Conservation (phyloP, 2,329 filamentous ascomycete genomes). For the Penicillium thymicola region DNA sequence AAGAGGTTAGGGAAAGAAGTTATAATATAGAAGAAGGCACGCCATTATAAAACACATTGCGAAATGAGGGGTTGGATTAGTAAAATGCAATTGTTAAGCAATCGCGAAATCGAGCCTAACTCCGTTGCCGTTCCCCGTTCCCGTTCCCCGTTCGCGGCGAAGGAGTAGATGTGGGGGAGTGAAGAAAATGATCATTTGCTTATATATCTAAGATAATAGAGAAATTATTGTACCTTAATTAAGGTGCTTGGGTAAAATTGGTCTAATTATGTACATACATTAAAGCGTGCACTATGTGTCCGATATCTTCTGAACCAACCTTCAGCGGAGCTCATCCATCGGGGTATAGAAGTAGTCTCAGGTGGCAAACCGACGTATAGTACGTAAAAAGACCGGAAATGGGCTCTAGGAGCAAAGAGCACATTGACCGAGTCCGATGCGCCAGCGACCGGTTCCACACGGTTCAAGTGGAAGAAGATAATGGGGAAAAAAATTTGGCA, state of each 20-base stretch:
- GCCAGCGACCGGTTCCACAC: slow-evolving; percentile 22
- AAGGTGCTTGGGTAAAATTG: slow-evolving; percentile 18
- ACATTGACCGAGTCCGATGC: slow-evolving; percentile 16
- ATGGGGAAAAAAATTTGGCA: slow-evolving; percentile 1
- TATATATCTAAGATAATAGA: not conserved
- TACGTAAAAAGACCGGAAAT: slow-evolving; percentile 22
- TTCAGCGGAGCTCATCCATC: slow-evolving; percentile 7
- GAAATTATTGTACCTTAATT: not conserved
- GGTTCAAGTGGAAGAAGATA: slow-evolving; percentile 11
- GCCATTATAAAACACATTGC: slow-evolving; percentile 17
- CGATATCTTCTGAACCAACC: slow-evolving; percentile 14
- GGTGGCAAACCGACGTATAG: slow-evolving; percentile 11
- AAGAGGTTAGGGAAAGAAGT: slow-evolving; percentile 6
- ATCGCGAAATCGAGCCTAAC: slow-evolving; percentile 14
- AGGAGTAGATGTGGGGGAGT: slow-evolving; percentile 13
- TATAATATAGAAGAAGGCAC: slow-evolving; percentile 4
- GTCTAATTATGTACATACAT: slow-evolving; percentile 33
- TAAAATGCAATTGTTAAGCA: slow-evolving; percentile 20
- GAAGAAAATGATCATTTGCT: not conserved
- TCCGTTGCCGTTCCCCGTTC: not conserved
- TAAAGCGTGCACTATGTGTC: slow-evolving; percentile 27
- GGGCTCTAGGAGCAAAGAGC: slow-evolving; percentile 10
- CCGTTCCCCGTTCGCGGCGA: slow-evolving; percentile 5
- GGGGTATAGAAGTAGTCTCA: slow-evolving; percentile 3
- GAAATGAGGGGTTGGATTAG: slow-evolving; percentile 26